Evolutionary conservation across 345 rosid genomes (phyloP).

Genomic region (Mallotus nudiflorus): DNA sequence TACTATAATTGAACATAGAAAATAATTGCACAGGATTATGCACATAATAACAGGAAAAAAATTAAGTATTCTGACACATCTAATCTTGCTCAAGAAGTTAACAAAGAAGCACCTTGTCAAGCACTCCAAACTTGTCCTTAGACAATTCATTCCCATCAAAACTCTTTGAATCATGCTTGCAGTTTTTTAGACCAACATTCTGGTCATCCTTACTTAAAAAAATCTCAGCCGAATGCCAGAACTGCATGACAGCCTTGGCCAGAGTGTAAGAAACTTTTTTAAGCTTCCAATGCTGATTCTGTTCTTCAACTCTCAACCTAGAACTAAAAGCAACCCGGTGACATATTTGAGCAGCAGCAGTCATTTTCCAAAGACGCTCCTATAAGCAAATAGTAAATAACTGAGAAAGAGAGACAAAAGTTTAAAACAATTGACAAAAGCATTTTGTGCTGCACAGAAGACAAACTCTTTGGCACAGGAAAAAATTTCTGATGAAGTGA

Average conservation of each 20-base stretch:
- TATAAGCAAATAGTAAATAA: conserved; percentile 29
- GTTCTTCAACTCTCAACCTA: conserved; percentile 57
- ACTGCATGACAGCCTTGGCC: conserved; percentile 82
- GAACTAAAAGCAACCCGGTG: conserved; percentile 64
- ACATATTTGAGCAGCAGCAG: conserved; percentile 93
- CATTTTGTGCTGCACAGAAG: not conserved
- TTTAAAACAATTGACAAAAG: not conserved
- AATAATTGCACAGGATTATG: not conserved
- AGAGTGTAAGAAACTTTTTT: conserved; percentile 63
- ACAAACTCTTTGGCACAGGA: not conserved
- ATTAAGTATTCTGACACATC: not conserved
- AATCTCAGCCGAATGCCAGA: conserved; percentile 76
- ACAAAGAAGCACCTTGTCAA: conserved; percentile 36
- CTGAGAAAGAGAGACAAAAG: not conserved
- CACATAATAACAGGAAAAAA: not conserved
- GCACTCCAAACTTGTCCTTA: conserved; percentile 37
- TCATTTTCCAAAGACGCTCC: conserved; percentile 99
- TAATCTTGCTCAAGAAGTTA: conserved; percentile 8
- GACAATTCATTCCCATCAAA: conserved; percentile 34
- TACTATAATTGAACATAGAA: not conserved
- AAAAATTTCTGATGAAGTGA: not conserved
- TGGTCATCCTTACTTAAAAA: conserved; percentile 39
- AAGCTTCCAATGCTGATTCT: conserved; percentile 45
- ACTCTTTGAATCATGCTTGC: conserved; percentile 25
- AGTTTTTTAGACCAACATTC: conserved; percentile 28